Base-by-base conservation (phyloP, 306 rosid genomes). In the Crataegus laevigata region DNA sequence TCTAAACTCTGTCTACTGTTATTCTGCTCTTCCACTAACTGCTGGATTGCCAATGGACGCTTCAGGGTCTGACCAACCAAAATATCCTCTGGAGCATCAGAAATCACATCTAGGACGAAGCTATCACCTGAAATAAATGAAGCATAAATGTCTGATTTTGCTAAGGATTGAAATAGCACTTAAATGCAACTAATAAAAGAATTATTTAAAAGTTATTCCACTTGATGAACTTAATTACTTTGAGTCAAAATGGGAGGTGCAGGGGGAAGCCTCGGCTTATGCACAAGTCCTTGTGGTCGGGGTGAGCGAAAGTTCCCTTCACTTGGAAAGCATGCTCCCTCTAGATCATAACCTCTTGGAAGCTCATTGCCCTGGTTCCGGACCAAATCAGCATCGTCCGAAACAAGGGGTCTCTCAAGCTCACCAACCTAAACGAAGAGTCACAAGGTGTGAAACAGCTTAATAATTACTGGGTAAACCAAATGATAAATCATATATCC, bases 341-440 rank as follows among this genome's bases (percentile, higher is more conserved):
- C 98, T 60, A 89, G 91, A 88, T 96, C 92, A 63, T 88, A 89
- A 80, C 87, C 97, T 60, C 90, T 82, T 25, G 83, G 90, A 73
- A 88, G 78, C 82, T 89, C 97, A 79, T 76, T 67, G 51, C 21
- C 68, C 73, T 52, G 87, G 82, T 77, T 76, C 55, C 45, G 79
- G 54, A 76, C 75, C 9, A 12, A 77, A 80, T 79, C 79, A 9
- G 22, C 77, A 69, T 68, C 88, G 69, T 88, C 90, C 21, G 75
- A 77, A 51, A 92, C 92, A 69, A 96, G 92, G 60, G 98, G 98
- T 75, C 93, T 87, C 73, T 92, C 99, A 32, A 92, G 86, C 72
- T 92, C 98, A 74, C 78, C 69, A 64, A 34, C 84, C 86, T 89
- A 82, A 40, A 68, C 30, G 22, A 71, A 75, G 81, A 84, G 40